Base-by-base conservation (phyloP, 2,329 filamentous ascomycete genomes). In the Lasiodiplodia hormozganensis region DNA sequence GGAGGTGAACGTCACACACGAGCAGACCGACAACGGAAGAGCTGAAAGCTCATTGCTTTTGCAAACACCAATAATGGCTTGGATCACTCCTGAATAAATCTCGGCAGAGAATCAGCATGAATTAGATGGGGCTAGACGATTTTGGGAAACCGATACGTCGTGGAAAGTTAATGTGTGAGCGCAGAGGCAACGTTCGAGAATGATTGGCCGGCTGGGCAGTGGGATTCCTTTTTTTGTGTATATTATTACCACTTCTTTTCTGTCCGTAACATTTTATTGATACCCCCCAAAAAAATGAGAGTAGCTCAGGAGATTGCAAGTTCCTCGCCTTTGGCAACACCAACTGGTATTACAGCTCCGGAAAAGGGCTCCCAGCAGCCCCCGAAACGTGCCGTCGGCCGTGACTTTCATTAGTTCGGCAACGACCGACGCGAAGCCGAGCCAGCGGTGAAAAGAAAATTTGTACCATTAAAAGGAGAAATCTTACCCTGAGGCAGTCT, bases 361-460 rank as follows among this genome's bases (percentile, higher is more conserved):
- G 16, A 3, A 43, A 43, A 43, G 16, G 16, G 40, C 16, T 43
- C 40, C 16, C 14, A 43, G 7, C 8, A 18, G 40, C 14, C 12
- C 28, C 25, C 25, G 52, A n/a, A 31, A 52, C 21, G 49, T 11
- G 21, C 49, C 52, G 28, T 11, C 14, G 52, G 52, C 52, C 23
- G 16, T 31, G 23, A 18, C 34, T 38, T 34, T 34, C 23, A 16
- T 21, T 51, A n/a, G 58, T 47, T 64, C 60, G 60, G 60, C 31
- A 34, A 49, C 34, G 47, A 38, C 60, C 47, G 47, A 38, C 60
- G 47, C 43, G 23, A 38, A 23, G 60, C 60, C 60, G 60, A 64
- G 47, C 21, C 6, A 12, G 47, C 60, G 60, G 60, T 64, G 60
- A 64, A 64, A 64, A 51, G 34, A 51, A 47, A 64, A 23, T 38